These are phyloP conservation scores for Yamadazyma triangularis DNA, from an alignment of 1,139 yeast genomes.

Conservation along the genomic window DNA sequence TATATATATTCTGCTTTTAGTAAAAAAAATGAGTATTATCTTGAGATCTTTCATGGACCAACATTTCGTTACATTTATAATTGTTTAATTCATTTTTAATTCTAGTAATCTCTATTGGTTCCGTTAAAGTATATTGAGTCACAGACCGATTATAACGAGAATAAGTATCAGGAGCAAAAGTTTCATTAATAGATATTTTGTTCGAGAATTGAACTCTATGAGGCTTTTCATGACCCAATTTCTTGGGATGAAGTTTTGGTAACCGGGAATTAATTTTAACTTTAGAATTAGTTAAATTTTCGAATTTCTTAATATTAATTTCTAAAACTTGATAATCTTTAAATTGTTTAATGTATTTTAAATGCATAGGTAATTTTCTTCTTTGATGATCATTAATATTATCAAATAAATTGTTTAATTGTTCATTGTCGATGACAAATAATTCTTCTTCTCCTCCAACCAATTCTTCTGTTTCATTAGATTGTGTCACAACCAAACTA, in stretches of 20 bases:
- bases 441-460: constrained; percentile 13
- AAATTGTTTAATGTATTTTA: constrained; percentile 38
- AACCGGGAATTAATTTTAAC: constrained; percentile 1
- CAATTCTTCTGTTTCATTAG: constrained; percentile 5
- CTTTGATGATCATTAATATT: constrained; percentile 25
- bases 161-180: constrained; percentile 45
- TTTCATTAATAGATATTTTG: constrained; percentile 40
- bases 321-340: constrained; percentile 32
- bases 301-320: constrained; percentile 29
- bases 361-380: constrained; percentile 31
- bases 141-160: constrained; percentile 50
- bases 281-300: constrained; percentile 15
- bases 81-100: constrained; percentile 49
- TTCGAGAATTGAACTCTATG: constrained; percentile 39
- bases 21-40: constrained; percentile 51
- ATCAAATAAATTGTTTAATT: constrained; percentile 25
- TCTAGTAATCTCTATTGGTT: constrained; percentile 40
- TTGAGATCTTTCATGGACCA: constrained; percentile 49
- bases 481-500: constrained; percentile 1
- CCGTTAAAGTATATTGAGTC: constrained; percentile 47
- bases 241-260: too few relatives aligned
- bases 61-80: constrained; percentile 52
- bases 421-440: constrained; percentile 24
- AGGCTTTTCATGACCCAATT: constrained; percentile 14
- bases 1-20: constrained; percentile 11